Base-by-base conservation (phyloP, 108 stramenopile species). In the Skeletonema menzelii region DNA sequence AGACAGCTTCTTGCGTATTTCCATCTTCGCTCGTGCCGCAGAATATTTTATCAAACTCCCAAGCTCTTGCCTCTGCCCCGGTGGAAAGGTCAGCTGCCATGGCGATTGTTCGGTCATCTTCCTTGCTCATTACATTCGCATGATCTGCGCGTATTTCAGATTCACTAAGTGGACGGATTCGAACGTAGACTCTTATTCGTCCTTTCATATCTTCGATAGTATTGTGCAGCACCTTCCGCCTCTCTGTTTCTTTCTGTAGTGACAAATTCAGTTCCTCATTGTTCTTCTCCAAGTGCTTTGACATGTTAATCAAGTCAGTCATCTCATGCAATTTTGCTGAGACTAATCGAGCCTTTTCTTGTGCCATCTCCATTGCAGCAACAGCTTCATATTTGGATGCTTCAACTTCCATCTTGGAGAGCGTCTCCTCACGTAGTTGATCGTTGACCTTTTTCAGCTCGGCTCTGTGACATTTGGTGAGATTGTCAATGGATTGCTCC, bases 1-100 rank as follows among this genome's bases (percentile, higher is more conserved):
- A 92, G 17, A 92, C 69, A 44, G 57, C 78, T 8, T 82, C 64
- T 66, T 92, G 91, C 10, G 82, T 70, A 32, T 88, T 86, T 1
- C 77, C 78, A 30, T 79, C 77, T 15, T 3, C 46, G 31, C 37
- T 66, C 13, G 44, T 60, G 12, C 80, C 72, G 11, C 24, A 47
- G 69, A 89, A 89, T 19, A 87, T 75, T 30, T 84, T 83, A 69
- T 92, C 91, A 65, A 92, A 92, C 37, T 90, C 86, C 80, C 82
- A 87, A 38, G 75, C 82, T 40, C 69, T 65, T 5, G 53, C 58
- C 26, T 76, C 78, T 59, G 75, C 55, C 19, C 56, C 63, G 30
- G 67, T 80, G 22, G 60, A 67, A 27, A 59, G 59, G 56, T 79
- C 77, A 44, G 59, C 69, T 32, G 47, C 55, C 74, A 82, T 82